phyloP scores from a whole-genome alignment of 441 rosid species.

The Populus hybrid region DNA sequence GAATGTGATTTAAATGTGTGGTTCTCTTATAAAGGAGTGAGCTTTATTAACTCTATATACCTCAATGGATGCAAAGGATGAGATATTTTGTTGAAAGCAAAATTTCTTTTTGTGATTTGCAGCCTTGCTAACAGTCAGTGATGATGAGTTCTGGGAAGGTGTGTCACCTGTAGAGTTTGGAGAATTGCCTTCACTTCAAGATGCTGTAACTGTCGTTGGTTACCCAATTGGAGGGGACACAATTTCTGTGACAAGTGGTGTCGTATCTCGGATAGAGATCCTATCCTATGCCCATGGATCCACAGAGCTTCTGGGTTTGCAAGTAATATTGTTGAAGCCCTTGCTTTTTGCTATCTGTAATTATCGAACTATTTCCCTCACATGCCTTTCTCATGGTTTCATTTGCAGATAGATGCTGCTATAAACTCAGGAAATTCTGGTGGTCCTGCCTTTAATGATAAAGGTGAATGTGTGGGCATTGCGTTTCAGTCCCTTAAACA shows the following conservation, averaged over 20 bases:
- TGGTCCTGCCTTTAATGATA: constrained; percentile 91
- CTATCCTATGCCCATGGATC: constrained; percentile 86
- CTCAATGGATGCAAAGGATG: background rate
- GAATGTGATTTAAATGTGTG: background rate
- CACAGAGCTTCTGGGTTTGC: constrained; percentile 81
- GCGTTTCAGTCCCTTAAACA: constrained; percentile 94
- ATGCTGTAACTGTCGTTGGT: constrained; percentile 95
- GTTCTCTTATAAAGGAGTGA: background rate
- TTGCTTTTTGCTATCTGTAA: background rate
- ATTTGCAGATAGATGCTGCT: constrained; percentile 91
- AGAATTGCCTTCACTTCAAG: constrained; percentile 86
- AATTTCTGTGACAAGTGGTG: constrained; percentile 94
- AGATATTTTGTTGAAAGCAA: background rate
- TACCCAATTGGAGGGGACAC: constrained; percentile 97
- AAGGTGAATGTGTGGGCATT: constrained; percentile 86
- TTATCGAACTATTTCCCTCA: background rate
- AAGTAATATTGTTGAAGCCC: constrained; percentile 38
- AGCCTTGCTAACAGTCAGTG: constrained; percentile 84
- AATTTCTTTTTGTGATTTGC: constrained; percentile 12
- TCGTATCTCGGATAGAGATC: constrained; percentile 87
- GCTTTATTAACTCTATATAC: background rate
- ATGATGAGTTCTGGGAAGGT: constrained; percentile 95
- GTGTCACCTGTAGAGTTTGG: constrained; percentile 85
- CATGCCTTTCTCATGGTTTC: background rate
- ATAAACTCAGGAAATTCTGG: constrained; percentile 96